Evolutionary conservation across 1,139 yeast genomes (phyloP), one percentile per base, ranked within the genome.

Genomic region (Yamadazyma taylorii): DNA sequence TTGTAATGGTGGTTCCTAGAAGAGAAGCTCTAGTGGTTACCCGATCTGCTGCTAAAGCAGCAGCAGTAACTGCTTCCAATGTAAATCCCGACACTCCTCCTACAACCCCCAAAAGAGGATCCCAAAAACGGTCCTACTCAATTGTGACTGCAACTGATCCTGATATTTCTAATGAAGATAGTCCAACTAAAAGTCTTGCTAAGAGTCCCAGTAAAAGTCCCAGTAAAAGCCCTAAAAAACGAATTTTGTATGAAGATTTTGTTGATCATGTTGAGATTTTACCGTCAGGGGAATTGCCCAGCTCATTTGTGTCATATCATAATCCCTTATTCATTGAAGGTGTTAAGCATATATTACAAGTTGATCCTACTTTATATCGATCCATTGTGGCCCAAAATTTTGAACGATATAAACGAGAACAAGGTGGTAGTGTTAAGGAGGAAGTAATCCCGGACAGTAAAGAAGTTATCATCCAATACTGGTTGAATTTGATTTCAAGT

Each of bases 331-430:
- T 79, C 46, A 56, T 69, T 15, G 46, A 57, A 14, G 83, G 78
- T 0, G 51, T 75, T 12, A 43, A 63, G 3, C 63, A 61, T 42
- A 55, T 78, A 4, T 39, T 79, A 3, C 39, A 45, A 4, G 51
- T 60, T 9, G 84, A 79, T 42, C 76, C 79, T 0, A 47, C 63
- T 3, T 55, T 72, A 32, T 70, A 69, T 40, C 61, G 60, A 1
- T 60, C 56, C 1, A 48, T 68, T 1, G 63, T 61, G 0, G 51
- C 58, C 35, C 44, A 45, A 33, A 69, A 48, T 39, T 79, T 53
- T 50, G 56, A 42, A 40, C 55, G 35, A n/a, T 71, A 41, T 47
- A 60, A 40, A 32, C 48, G 5, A 34, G 42, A 15, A 38, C 45
- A 16, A 50, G 51, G 13, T 53, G 64, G 41, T 38, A 50, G 12